phyloP scores from a whole-genome alignment of 2,329 filamentous ascomycete genomes.

The Bertia moriformis region DNA sequence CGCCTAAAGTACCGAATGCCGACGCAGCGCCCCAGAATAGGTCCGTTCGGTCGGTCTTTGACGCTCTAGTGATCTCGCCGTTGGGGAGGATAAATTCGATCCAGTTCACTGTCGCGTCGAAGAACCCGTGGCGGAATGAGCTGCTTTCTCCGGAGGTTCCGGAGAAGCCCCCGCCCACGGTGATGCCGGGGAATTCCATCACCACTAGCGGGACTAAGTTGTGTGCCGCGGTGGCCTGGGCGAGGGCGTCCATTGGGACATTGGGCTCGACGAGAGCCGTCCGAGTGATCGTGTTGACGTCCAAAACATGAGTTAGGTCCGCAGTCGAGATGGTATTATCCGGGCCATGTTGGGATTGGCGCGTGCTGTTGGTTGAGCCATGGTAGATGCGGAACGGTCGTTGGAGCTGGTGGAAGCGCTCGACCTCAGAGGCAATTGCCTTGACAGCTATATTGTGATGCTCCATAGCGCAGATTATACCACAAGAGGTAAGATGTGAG shows the following conservation, averaged over 20 bases:
- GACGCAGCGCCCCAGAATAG: constrained; percentile 52
- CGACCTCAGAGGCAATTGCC: neutral
- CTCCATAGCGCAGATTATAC: too few species aligned
- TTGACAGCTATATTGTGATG: neutral
- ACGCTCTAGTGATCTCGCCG: constrained; percentile 39
- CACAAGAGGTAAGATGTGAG: too few species aligned
- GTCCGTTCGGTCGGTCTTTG: constrained; percentile 35
- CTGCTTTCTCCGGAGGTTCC: constrained; percentile 57
- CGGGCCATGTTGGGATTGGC: constrained; percentile 30
- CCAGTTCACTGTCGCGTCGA: constrained; percentile 43
- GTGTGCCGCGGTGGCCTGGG: constrained; percentile 37
- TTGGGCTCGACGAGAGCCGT: constrained; percentile 58
- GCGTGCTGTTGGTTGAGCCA: constrained; percentile 65
- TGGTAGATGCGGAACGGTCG: constrained; percentile 62
- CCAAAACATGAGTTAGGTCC: constrained; percentile 43
- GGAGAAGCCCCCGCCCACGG: constrained; percentile 52
- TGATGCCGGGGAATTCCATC: constrained; percentile 63
- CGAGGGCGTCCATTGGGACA: constrained; percentile 51
- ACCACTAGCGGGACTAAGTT: constrained; percentile 50
- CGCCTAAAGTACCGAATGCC: constrained; percentile 51
- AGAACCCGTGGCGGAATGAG: constrained; percentile 53
- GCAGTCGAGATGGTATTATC: constrained; percentile 55
- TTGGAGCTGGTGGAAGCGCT: neutral
- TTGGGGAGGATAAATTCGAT: constrained; percentile 53
- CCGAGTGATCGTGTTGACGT: constrained; percentile 33